Base-by-base conservation (phyloP, 2,329 filamentous ascomycete species). In the Coniochaeta prunicola region DNA sequence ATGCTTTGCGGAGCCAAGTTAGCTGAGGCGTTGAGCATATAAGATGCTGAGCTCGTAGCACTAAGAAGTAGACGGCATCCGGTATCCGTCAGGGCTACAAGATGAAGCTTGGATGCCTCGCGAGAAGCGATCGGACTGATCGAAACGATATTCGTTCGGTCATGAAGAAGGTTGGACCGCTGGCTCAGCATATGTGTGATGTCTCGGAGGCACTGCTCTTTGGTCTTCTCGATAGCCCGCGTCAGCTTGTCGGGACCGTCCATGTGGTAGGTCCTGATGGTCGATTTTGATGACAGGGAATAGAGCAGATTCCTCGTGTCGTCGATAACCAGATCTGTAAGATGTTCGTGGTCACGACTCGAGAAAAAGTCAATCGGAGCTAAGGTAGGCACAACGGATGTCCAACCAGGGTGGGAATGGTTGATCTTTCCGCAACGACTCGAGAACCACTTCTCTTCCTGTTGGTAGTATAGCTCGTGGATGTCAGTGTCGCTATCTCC, bases 401-500 rank as follows among this genome's bases (percentile, higher is more conserved):
- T 81, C 78, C 90, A 87, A 34, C 88, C 87, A 3, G 84, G 86
- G 70, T 84, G 88, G 55, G 88, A 93, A 71, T 97, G 94, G 70
- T 96, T 96, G 63, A 93, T 86, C 74, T 92, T 96, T 61, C 88
- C 87, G 70, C 91, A 96, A 64, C 89, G 85, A 72, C 87, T 92
- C 57, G 90, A 88, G 70, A 99, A 99, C 94, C 94, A 99, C 66
- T 90, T 89, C 74, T 99, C 94, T 72, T 97, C 92, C 68, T 96
- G 92, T 73, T 97, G 93, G 71, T 99, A 99, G 65, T 89, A 92
- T 58, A 99, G 83, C 74, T 99, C 94, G 71, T 94, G 91, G 54
- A 99, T 85, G 66, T 97, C 92, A 63, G 91, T 91, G 64, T 93
- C 90, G 56, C 80, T 82, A 56, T 82, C 83, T 38, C 92, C 91